Evolutionary conservation across 768 basidiomycete species (phyloP), one percentile per base, ranked within the genome.

Genomic region (Naganishia randhawae): DNA sequence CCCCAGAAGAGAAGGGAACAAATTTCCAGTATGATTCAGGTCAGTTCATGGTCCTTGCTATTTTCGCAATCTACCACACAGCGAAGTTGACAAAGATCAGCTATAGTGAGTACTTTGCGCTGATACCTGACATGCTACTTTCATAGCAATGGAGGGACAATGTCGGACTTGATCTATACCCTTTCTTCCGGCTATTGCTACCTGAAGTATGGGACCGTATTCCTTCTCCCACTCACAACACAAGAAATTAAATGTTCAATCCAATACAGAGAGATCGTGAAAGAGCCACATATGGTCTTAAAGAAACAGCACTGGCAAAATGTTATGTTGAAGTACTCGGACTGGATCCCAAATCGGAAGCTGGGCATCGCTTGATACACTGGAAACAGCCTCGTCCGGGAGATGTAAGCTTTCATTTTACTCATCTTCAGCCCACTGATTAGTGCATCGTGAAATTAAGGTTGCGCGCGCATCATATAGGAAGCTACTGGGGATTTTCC

Each of bases 261-360:
- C 29, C 9, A 13, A 16, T 67, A 25, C 78, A 98, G 92, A 91
- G 96, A 85, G 96, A 98, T 77, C 85, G 89, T 37, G 92, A 97
- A 70, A 87, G 96, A 63, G 85, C 91, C 0, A 88, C 93, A 0
- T 99, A 98, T 78, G 91, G 92, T 16, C 80, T 96, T 72, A 99
- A 99, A 78, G 96, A 99, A 82, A 90, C 89, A 81, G 90, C 89
- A 76, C 82, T 99, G 2, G 94, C 93, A 5, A 97, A 93, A 79
- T 87, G 86, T 11, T 96, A 94, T 77, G 91, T 95, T 81, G 88
- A 89, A 70, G 84, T 94, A 2, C 89, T 98, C 39, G 91, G 90
- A 0, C 83, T 99, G 2, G 88, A 89, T 42, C 85, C 81, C 76
- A 86, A 86, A 75, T 89, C 91, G 65, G 87, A 86, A 8, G 91